Percentiles rank a stretch among this genome's conserved stretches.
These are phyloP conservation scores for Sporobolomyces phaffii DNA, from an alignment of 768 basidiomycete species.

Conservation along the genomic window DNA sequence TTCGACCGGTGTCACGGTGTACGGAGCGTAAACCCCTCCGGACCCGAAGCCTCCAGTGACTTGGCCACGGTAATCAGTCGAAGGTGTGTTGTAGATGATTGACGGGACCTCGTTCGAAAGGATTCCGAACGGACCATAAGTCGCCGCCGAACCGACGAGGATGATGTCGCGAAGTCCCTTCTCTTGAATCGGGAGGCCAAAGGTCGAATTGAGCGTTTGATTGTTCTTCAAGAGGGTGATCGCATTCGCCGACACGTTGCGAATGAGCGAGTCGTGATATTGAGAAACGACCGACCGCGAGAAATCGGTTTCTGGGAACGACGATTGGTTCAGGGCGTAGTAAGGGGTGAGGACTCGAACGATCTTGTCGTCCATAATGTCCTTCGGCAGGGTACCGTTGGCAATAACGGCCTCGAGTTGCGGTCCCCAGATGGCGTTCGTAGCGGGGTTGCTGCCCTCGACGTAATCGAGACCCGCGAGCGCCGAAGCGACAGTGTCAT, in stretches of 20 bases:
- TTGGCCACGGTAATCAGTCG: neutral
- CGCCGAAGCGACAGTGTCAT: neutral
- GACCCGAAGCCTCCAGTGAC: constrained; percentile 44
- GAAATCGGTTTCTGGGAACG: neutral
- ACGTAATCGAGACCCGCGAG: constrained; percentile 7
- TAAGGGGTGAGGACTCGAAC: constrained; percentile 17
- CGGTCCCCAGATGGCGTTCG: constrained; percentile 3
- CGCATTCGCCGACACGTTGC: constrained; percentile 17
- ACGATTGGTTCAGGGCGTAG: constrained; percentile 11
- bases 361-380: constrained; percentile 30
- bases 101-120: neutral
- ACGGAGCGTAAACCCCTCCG: constrained; percentile 43
- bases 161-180: neutral
- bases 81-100: neutral
- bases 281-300: neutral
- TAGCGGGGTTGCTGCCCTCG: neutral
- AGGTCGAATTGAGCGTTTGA: neutral
- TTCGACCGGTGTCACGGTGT: constrained; percentile 45
- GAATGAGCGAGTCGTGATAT: neutral
- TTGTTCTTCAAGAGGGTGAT: constrained; percentile 37
- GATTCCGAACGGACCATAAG: constrained; percentile 38
- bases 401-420: neutral
- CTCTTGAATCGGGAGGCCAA: constrained; percentile 8
- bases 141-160: constrained; percentile 34
- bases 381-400: constrained; percentile 2